Base-by-base conservation (phyloP, 2,329 filamentous ascomycete genomes). In the Monilinia aucupariae region DNA sequence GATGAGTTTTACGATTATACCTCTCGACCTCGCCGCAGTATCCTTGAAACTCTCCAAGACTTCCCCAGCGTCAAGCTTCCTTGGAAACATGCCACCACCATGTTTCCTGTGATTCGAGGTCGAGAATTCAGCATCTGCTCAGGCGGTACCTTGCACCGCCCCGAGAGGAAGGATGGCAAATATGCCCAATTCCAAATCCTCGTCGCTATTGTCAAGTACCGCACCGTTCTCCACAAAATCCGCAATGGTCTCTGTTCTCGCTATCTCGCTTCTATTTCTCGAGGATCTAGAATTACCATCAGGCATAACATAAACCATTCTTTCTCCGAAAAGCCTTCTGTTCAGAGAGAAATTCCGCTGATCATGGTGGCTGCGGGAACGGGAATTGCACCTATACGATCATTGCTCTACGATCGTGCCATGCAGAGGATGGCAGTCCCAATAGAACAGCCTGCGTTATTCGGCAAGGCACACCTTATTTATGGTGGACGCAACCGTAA, bases 1-100 rank as follows among this genome's bases (percentile, higher is more conserved):
- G 92, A 97, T 69, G 94, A 99, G 70, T 87, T 96, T 62, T 97
- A 91, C 77, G 93, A 99, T 76, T 99, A 99, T 73, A 94, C 94
- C 1, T 92, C 92, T 0, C 86, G 94, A 10, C 90, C 93, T 0
- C 87, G 92, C 41, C 87, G 94, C 41, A 96, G 90, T 64, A 96
- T 97, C 63, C 79, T 99, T 7, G 94, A 99, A 76, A 88, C 96
- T 4, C 82, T 99, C 34, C 87, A 93, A 63, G 94, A 99, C 70
- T 99, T 99, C 70, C 83, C 89, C 49, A 88, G 85, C 0, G 88
- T 97, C 61, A 87, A 87, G 66, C 85, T 99, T 2, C 92, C 94
- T 0, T 90, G 87, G 76, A 79, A 88, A 62, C 85, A 87, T 55
- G 81, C 88, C 1, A 81, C 90, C 12, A 85, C 87, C 61, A 80